Conservation (phyloP, 2,329 filamentous ascomycete genomes). For the Colletotrichum spinosum region DNA sequence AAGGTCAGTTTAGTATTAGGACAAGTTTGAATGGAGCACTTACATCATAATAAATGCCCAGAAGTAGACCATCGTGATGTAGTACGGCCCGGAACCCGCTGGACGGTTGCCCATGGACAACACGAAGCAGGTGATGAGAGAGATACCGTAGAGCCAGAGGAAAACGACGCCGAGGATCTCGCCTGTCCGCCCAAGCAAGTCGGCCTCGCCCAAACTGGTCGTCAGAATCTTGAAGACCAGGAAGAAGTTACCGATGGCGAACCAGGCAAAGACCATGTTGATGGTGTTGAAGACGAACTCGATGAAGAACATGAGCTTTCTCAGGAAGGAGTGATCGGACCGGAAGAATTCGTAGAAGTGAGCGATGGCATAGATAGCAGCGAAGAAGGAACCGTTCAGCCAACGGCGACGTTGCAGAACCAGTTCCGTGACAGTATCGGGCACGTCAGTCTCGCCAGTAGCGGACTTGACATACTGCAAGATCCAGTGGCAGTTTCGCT, state of each 20-base stretch:
- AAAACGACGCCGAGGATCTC: slow-evolving; percentile 89
- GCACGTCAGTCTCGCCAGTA: slow-evolving; percentile 96
- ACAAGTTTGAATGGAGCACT: slow-evolving; percentile 47
- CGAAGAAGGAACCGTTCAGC: slow-evolving; percentile 99
- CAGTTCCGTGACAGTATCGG: slow-evolving; percentile 92
- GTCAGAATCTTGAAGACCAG: slow-evolving; percentile 98
- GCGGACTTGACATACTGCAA: slow-evolving; percentile 98
- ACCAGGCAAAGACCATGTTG: slow-evolving; percentile 99
- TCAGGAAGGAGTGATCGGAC: slow-evolving; percentile 86
- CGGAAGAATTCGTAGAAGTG: slow-evolving; percentile 98
- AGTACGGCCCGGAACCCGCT: slow-evolving; percentile 91
- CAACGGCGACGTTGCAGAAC: slow-evolving; percentile 96
- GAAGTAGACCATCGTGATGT: slow-evolving; percentile 98
- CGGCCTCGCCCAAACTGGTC: slow-evolving; percentile 77
- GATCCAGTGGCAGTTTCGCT: slow-evolving; percentile 97
- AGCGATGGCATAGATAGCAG: slow-evolving; percentile 91
- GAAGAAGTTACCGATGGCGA: slow-evolving; percentile 98
- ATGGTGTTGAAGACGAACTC: slow-evolving; percentile 95
- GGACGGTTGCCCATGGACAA: slow-evolving; percentile 94
- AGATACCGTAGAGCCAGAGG: slow-evolving; percentile 94
- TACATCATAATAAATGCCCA: slow-evolving; percentile 96
- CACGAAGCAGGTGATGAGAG: slow-evolving; percentile 94
- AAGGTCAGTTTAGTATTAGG: slow-evolving; percentile 39
- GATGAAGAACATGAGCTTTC: slow-evolving; percentile 90
- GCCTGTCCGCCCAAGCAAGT: slow-evolving; percentile 81